A percentile compares a stretch with the other conserved stretches of the same genome.
These are phyloP conservation scores for Trichoderma harzianum DNA, from an alignment of 2,329 filamentous ascomycete genomes.

Conservation along the genomic window DNA sequence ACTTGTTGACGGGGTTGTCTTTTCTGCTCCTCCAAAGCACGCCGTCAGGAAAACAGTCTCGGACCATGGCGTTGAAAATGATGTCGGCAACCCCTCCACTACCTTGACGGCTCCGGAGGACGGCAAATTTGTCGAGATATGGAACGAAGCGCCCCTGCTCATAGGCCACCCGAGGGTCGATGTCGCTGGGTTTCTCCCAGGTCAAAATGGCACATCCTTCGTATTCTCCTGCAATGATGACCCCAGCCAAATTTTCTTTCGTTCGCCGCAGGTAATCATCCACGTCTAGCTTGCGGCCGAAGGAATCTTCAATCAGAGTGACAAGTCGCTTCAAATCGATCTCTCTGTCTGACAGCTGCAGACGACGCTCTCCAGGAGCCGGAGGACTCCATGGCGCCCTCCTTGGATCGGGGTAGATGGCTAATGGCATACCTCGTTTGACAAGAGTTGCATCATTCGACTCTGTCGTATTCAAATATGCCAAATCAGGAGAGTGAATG, in stretches of 20 bases:
- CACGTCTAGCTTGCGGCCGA: constrained; percentile 78
- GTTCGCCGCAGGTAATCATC: constrained; percentile 80
- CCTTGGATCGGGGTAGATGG: constrained; percentile 74
- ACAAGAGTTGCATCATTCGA: constrained; percentile 67
- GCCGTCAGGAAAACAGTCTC: constrained; percentile 80
- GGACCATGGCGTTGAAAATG: constrained; percentile 93
- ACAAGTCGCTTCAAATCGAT: constrained; percentile 82
- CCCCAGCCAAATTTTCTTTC: constrained; percentile 74
- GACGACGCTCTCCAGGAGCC: constrained; percentile 52
- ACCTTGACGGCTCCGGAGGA: constrained; percentile 82
- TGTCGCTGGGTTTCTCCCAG: constrained; percentile 74
- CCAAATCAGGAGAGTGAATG: constrained; percentile 40
- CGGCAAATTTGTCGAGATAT: constrained; percentile 96
- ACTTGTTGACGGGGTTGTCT: constrained; percentile 96
- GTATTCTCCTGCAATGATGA: constrained; percentile 95
- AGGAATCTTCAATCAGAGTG: constrained; percentile 89
- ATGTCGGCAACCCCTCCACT: constrained; percentile 91
- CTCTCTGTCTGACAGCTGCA: constrained; percentile 72
- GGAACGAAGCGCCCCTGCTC: constrained; percentile 69
- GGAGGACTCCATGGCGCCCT: constrained; percentile 67
- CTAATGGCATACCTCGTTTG: constrained; percentile 87
- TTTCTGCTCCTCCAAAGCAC: constrained; percentile 90
- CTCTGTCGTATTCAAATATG: constrained; percentile 31
- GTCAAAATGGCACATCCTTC: constrained; percentile 93
- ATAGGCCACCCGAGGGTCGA: constrained; percentile 52